These are phyloP conservation scores for Psophocarpus tetragonolobus DNA, from an alignment of 306 rosid genomes.

Conservation along the genomic window DNA sequence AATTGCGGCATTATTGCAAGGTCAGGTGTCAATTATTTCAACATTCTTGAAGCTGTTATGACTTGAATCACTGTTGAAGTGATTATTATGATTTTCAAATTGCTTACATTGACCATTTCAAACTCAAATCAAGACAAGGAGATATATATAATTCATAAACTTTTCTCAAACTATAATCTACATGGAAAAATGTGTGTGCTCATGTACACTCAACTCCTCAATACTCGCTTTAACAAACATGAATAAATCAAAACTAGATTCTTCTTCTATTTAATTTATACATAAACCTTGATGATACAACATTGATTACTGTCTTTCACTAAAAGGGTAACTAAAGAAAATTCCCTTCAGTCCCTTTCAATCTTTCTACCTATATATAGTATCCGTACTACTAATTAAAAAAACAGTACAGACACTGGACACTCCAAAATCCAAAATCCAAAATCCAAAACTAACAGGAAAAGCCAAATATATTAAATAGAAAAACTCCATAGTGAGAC, in stretches of 20 bases:
- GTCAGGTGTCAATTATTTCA: neutral
- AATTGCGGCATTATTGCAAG: neutral
- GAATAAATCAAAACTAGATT: neutral
- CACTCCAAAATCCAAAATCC: no score
- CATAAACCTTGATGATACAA: neutral
- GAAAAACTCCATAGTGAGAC: slow-evolving; percentile 77
- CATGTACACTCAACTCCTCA: neutral
- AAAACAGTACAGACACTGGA: slow-evolving; percentile 4
- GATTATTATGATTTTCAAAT: neutral
- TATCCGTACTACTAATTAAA: slow-evolving; percentile 25
- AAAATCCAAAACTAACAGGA: neutral
- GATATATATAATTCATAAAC: neutral
- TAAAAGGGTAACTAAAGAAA: neutral
- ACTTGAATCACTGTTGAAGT: neutral
- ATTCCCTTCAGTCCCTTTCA: neutral
- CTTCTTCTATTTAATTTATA: neutral
- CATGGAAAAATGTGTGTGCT: neutral
- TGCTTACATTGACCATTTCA: neutral
- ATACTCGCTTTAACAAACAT: neutral
- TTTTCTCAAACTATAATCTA: neutral
- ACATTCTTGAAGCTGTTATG: neutral
- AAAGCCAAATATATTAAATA: neutral
- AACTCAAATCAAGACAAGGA: neutral
- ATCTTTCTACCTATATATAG: neutral
- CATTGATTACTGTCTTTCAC: neutral